Percentiles rank a stretch among this genome's conserved stretches.
Conservation (phyloP, 371 early-diverging fungal genomes). For the Syncephalastrum racemosum region DNA sequence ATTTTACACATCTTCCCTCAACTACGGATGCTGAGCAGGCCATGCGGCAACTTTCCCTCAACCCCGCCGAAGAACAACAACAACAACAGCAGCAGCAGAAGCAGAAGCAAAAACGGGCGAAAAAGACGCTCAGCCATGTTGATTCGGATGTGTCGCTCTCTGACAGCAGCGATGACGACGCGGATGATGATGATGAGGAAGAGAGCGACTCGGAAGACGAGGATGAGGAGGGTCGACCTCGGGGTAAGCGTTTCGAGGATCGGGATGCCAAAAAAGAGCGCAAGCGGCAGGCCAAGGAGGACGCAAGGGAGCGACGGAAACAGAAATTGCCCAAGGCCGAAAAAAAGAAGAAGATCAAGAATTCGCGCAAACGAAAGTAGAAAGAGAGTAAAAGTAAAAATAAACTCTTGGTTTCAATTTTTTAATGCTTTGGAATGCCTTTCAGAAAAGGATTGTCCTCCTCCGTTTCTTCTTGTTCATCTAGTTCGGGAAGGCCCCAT, state of each 20-base stretch:
- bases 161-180: slow-evolving; percentile 23
- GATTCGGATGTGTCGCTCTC: too few relatives aligned
- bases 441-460: slow-evolving; percentile 15
- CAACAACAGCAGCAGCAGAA: slow-evolving; percentile 9
- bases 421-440: slow-evolving; percentile 14
- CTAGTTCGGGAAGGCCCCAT: slow-evolving; percentile 40
- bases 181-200: slow-evolving; percentile 34
- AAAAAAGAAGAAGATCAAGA: slow-evolving; percentile 88
- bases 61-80: slow-evolving; percentile 3
- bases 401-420: slow-evolving; percentile 2
- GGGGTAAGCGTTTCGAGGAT: slow-evolving; percentile 80
- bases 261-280: slow-evolving; percentile 86
- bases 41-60: too few relatives aligned
- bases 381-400: not conserved
- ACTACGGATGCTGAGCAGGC: not conserved
- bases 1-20: slow-evolving; percentile 1
- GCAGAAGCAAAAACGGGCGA: slow-evolving; percentile 11
- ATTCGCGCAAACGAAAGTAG: slow-evolving; percentile 11
- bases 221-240: slow-evolving; percentile 37
- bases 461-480: slow-evolving; percentile 8
- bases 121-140: slow-evolving; percentile 8
- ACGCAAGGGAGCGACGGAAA: slow-evolving; percentile 87
- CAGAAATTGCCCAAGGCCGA: slow-evolving; percentile 93
- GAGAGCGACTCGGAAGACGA: slow-evolving; percentile 31
- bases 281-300: slow-evolving; percentile 86